Percentiles rank a stretch among this genome's conserved stretches.
Evolutionary conservation across 495 filamentous ascomycete species (phyloP).

Genomic region (Aspergillus heteromorphus): DNA sequence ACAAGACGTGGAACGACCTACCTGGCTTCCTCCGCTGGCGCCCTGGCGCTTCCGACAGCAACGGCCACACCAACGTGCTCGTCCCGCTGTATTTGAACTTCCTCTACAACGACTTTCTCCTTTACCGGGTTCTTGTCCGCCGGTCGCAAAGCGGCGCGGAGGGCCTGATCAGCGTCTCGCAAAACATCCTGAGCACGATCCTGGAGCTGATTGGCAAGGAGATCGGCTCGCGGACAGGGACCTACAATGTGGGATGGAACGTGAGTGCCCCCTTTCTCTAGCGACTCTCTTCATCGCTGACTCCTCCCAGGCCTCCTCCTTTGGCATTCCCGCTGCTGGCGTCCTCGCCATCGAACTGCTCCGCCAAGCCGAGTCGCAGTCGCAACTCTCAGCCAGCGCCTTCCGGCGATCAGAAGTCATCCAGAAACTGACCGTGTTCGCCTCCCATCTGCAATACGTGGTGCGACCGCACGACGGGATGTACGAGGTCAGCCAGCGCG

Average conservation of each 20-base stretch:
- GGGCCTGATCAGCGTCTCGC: conserved; percentile 1
- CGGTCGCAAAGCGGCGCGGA: conserved; percentile 24
- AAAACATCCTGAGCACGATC: conserved; percentile 1
- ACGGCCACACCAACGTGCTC: not conserved
- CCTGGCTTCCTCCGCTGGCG: conserved; percentile 20
- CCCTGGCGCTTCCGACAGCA: not conserved
- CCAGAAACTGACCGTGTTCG: conserved; percentile 53
- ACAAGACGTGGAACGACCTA: conserved; percentile 5
- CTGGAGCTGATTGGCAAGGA: not conserved
- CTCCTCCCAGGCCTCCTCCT: conserved; percentile 25
- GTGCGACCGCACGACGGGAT: not conserved
- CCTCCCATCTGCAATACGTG: conserved; percentile 6
- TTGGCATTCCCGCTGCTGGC: conserved; percentile 48
- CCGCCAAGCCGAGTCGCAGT: conserved; percentile 8
- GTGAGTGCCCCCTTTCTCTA: not conserved
- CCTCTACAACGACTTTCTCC: conserved; percentile 49
- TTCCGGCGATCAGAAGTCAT: conserved; percentile 51
- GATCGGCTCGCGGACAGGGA: not conserved
- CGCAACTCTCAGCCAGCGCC: not conserved
- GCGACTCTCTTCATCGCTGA: not conserved
- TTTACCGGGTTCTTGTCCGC: conserved; percentile 32
- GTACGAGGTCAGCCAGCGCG: conserved; percentile 3
- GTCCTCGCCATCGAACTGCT: conserved; percentile 53
- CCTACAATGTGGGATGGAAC: not conserved
- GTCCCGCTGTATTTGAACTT: conserved; percentile 30